Base-by-base conservation (phyloP, 148 eudicot genomes). In the Amaranthus cruentus region DNA sequence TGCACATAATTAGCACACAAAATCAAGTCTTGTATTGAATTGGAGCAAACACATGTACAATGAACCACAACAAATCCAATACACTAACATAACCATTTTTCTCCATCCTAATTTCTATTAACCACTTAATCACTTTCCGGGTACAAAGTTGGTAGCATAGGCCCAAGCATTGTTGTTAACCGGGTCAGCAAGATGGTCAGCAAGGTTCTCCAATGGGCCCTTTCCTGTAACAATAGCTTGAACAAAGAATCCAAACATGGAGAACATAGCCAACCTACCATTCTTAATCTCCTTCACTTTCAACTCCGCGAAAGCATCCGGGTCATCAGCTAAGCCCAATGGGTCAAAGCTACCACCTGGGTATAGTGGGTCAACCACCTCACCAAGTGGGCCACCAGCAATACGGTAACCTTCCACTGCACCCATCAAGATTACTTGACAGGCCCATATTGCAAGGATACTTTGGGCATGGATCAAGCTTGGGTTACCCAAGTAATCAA, bases 271-370 rank as follows among this genome's bases (percentile, higher is more conserved):
- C 46, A 67, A 51, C 46, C 70, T 51, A 8, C 70, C 70, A 15
- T 67, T 67, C 70, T 67, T 67, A 10, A 67, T 67, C 46, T 67
- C 70, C 70, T 67, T 67, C 4, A 67, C 70, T n/a, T 67, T 67
- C 70, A 67, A 67, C 56, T 67, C 70, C 2, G 70, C 70, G 43
- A 67, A 67, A 3, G 70, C 70, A 4, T 67, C 70, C 7, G 70
- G 70, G 56, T 67, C 70, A 67, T 67, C 70, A 4, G 70, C 70
- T 7, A 67, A 5, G 7, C 70, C 70, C 56, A 67, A 67, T 0
- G 70, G 70, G 70, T 67, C 70, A 51, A 67, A 67, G 56, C 70
- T 67, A 15, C 70, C 70, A 21, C 70, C 70, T 0, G 70, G 70
- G 56, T 67, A 67, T 8, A 67, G 70, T 21, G 70, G 70, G 70